Evolutionary conservation across 1,284 basidiomycete genomes (phyloP).

Genomic region (Xerocomus minutiporus): DNA sequence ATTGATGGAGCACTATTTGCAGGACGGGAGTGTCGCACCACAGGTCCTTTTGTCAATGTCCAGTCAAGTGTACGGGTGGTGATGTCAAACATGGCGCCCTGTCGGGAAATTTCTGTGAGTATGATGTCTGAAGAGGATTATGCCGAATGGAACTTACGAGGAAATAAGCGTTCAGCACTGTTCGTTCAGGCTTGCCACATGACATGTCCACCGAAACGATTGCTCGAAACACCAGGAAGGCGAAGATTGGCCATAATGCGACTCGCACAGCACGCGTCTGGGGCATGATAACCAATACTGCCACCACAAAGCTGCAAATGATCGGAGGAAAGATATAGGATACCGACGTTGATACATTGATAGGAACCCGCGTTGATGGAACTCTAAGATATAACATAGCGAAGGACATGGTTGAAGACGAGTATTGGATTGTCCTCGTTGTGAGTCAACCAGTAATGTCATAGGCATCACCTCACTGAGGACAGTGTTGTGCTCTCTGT

Average conservation of each 20-base stretch:
- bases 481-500: background rate
- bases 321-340: conserved; percentile 37
- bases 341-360: background rate
- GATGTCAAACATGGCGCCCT: conserved; percentile 13
- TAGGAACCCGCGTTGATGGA: background rate
- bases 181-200: conserved; percentile 30
- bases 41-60: conserved; percentile 7
- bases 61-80: conserved; percentile 19
- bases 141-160: background rate
- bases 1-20: background rate
- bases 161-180: conserved; percentile 30
- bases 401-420: background rate
- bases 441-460: background rate
- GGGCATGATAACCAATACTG: conserved; percentile 44
- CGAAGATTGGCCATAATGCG: conserved; percentile 41
- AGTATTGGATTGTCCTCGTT: background rate
- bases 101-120: background rate
- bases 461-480: background rate
- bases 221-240: conserved; percentile 40
- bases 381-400: background rate
- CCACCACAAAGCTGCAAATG: conserved; percentile 42
- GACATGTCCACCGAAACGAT: conserved; percentile 41
- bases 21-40: conserved; percentile 6
- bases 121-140: too few species aligned
- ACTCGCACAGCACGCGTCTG: conserved; percentile 41